Evolutionary conservation across 352 stramenopile genomes (phyloP).

Genomic region (Pythium dissimile): DNA sequence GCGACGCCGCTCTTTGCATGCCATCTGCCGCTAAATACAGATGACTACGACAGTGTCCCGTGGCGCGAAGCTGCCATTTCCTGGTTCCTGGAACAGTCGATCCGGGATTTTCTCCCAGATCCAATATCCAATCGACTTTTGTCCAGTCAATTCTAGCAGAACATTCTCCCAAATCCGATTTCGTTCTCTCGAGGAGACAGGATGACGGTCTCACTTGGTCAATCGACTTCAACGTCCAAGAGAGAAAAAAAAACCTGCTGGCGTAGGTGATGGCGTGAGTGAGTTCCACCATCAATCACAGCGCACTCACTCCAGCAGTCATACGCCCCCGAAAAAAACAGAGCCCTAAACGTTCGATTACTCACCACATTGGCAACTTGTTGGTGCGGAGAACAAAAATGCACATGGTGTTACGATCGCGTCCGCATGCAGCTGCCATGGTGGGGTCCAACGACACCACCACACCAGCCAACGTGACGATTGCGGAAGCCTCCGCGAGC

Average conservation of each 20-base stretch:
- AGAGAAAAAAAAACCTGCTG: no score
- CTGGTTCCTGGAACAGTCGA: background rate
- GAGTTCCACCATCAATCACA: background rate
- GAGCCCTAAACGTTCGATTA: no score
- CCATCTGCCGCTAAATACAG: background rate
- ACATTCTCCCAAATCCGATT: conserved; percentile 8
- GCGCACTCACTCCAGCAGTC: no score
- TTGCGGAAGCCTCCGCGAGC: no score
- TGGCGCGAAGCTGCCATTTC: background rate
- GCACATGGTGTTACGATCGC: no score
- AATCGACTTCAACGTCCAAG: background rate
- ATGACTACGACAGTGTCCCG: background rate
- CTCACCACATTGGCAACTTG: no score
- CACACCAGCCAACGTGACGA: background rate
- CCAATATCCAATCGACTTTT: background rate
- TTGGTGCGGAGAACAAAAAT: no score
- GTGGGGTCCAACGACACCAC: background rate
- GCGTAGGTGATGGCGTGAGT: background rate
- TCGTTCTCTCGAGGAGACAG: background rate
- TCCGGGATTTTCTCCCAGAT: background rate
- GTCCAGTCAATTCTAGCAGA: background rate
- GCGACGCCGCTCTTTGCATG: background rate
- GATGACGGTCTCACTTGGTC: no score
- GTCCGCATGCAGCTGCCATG: no score
- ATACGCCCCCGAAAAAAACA: background rate